Base-by-base conservation (phyloP, 2,329 filamentous ascomycete species). In the Dactylonectria estremocensis region DNA sequence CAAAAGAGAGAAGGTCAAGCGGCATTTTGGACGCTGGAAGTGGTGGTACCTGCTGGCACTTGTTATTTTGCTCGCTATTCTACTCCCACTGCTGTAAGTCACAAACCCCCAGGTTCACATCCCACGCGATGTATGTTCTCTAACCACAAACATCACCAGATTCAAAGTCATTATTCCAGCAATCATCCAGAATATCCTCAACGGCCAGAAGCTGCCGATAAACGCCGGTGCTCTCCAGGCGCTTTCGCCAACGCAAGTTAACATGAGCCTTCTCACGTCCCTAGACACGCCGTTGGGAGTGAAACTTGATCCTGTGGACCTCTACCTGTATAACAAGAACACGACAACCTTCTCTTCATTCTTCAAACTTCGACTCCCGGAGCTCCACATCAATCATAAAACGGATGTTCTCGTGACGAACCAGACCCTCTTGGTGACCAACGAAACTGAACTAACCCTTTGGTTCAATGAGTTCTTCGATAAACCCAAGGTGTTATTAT, bases 151-250 rank as follows among this genome's bases (percentile, higher is more conserved):
- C 9, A 5, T n/a, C 24, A 5, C 18, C 24, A 86, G 85, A 33
- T 87, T 87, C 76, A 76, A 80, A 20, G 79, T 85, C 18, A 82
- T 83, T 8, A 79, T 87, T 31, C 85, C 85, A 1, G 80, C 80
- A n/a, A 81, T 86, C 35, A 80, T 84, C 1, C 83, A 85, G 67
- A 72, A 76, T 31, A 82, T 86, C 20, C 80, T 87, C 62, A 78
- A 83, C 31, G 70, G 79, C 20, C 82, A 85, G 28, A 70, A 77
- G 7, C 74, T 87, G 11, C 80, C 82, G 1, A 74, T 87, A 11
- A 64, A 74, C 1, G 73, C 77, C 2, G 83, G 82, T 31, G 68
- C 76, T 13, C 72, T 85, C 37, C 68, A 77, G 28, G 79, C 77
- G 1, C 13, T 83, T 5, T 79, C 79, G 2, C 76, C 80, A 33